These are phyloP conservation scores for Ogataea siamensis DNA, from an alignment of 805 yeast genomes.

Conservation along the genomic window DNA sequence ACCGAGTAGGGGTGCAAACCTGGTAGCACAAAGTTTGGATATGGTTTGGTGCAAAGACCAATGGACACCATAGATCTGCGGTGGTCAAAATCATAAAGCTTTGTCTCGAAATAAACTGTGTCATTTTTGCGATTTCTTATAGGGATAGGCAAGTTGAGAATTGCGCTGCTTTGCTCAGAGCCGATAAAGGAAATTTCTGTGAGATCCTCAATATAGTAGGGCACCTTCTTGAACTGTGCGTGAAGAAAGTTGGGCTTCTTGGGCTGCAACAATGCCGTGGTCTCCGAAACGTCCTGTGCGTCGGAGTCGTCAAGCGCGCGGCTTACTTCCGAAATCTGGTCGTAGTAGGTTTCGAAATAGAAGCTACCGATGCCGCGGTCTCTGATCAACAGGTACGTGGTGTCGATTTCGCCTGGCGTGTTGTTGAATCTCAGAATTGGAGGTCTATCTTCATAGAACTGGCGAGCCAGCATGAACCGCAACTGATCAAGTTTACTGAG, in stretches of 20 bases:
- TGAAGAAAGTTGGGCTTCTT: slow-evolving; percentile 14
- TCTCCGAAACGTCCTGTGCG: slow-evolving; percentile 14
- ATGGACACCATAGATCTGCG: slow-evolving; percentile 55
- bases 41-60: slow-evolving; percentile 70
- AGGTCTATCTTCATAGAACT: slow-evolving; percentile 24
- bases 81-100: slow-evolving; percentile 40
- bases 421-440: slow-evolving; percentile 29
- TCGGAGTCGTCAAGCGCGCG: slow-evolving; percentile 3
- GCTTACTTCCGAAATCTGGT: slow-evolving; percentile 29
- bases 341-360: slow-evolving; percentile 32
- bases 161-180: slow-evolving; percentile 24
- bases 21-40: slow-evolving; percentile 72
- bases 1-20: slow-evolving; percentile 70
- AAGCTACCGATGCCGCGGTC: slow-evolving; percentile 37
- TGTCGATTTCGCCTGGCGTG: slow-evolving; percentile 28
- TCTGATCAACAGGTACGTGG: slow-evolving; percentile 31
- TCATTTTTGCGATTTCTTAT: slow-evolving; percentile 40
- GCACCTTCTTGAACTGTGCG: slow-evolving; percentile 20
- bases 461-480: slow-evolving; percentile 26
- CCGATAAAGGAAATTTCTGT: slow-evolving; percentile 33
- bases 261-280: slow-evolving; percentile 22
- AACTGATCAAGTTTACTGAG: slow-evolving; percentile 24
- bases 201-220: slow-evolving; percentile 33
- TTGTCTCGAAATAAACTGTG: slow-evolving; percentile 66
- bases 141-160: slow-evolving; percentile 35